Conservation (phyloP, 1,284 basidiomycete genomes). For the Calocybe gambosa region DNA sequence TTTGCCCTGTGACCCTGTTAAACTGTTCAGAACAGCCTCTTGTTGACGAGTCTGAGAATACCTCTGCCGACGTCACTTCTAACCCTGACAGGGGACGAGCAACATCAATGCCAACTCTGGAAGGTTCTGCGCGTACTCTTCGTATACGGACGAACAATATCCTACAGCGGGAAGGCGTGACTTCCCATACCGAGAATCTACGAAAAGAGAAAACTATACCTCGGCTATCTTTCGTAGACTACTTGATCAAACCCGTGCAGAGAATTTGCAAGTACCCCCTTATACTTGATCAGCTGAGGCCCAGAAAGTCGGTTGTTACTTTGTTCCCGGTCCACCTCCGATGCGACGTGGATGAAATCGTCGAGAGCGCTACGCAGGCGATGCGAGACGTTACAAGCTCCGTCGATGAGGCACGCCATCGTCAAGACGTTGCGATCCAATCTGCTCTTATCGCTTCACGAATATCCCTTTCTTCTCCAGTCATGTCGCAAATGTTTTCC, state of each 20-base stretch:
- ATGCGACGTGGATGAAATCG: conserved; percentile 37
- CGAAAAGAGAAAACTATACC: conserved; percentile 28
- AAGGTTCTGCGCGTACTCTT: conserved; percentile 30
- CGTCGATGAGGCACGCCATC: conserved; percentile 59
- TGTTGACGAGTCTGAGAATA: conserved; percentile 6
- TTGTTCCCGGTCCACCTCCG: conserved; percentile 17
- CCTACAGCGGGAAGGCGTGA: conserved; percentile 17
- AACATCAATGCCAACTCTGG: conserved; percentile 33
- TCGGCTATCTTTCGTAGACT: conserved; percentile 68
- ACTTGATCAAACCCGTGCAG: conserved; percentile 87
- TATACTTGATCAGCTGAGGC: conserved; percentile 70
- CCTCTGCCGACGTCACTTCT: conserved; percentile 2
- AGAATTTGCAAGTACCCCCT: conserved; percentile 90
- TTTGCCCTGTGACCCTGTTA: conserved; percentile 9
- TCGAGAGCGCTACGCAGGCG: conserved; percentile 48
- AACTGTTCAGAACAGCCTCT: conserved; percentile 7
- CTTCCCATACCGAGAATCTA: conserved; percentile 17
- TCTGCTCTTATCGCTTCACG: conserved; percentile 66
- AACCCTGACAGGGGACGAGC: conserved; percentile 31
- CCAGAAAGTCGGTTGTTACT: conserved; percentile 26
- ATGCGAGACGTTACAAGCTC: conserved; percentile 57
- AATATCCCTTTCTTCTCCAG: conserved; percentile 36
- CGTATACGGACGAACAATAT: conserved; percentile 28
- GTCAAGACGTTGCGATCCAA: conserved; percentile 61
- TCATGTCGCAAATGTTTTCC: conserved; percentile 21